Conservation (phyloP, 2,329 filamentous ascomycete genomes). For the Aspergillus sp. region DNA sequence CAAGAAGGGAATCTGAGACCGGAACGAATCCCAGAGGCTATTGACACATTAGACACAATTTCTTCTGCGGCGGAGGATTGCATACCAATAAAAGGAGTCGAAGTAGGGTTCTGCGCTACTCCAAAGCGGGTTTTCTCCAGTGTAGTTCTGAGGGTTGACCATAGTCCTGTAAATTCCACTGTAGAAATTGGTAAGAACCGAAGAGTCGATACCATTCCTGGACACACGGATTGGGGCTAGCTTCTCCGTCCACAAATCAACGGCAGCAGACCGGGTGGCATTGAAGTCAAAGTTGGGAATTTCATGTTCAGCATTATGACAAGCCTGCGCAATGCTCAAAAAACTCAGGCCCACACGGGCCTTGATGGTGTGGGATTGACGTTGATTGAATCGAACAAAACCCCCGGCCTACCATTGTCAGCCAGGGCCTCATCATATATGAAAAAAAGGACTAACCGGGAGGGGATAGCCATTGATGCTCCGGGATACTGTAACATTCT, state of each 20-base stretch:
- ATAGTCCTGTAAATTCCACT: slow-evolving; percentile 68
- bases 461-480: slow-evolving; percentile 60
- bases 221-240: slow-evolving; percentile 38
- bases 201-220: slow-evolving; percentile 28
- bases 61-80: background rate
- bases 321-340: slow-evolving; percentile 65
- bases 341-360: slow-evolving; percentile 70
- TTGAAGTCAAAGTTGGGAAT: slow-evolving; percentile 66
- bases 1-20: slow-evolving; percentile 67
- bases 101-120: slow-evolving; percentile 66
- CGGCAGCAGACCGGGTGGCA: slow-evolving; percentile 50
- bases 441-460: slow-evolving; percentile 22
- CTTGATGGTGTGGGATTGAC: slow-evolving; percentile 51
- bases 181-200: slow-evolving; percentile 58
- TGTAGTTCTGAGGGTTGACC: slow-evolving; percentile 72
- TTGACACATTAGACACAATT: slow-evolving; percentile 11
- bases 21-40: slow-evolving; percentile 67
- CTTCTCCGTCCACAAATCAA: slow-evolving; percentile 61
- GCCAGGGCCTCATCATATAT: background rate
- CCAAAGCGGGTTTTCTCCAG: slow-evolving; percentile 70
- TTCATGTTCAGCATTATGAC: slow-evolving; percentile 64
- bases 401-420: slow-evolving; percentile 53
- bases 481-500: slow-evolving; percentile 55
- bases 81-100: slow-evolving; percentile 69
- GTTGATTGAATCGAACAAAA: slow-evolving; percentile 62